Base-by-base conservation (phyloP, 805 yeast species). In the Candida railenensis region DNA sequence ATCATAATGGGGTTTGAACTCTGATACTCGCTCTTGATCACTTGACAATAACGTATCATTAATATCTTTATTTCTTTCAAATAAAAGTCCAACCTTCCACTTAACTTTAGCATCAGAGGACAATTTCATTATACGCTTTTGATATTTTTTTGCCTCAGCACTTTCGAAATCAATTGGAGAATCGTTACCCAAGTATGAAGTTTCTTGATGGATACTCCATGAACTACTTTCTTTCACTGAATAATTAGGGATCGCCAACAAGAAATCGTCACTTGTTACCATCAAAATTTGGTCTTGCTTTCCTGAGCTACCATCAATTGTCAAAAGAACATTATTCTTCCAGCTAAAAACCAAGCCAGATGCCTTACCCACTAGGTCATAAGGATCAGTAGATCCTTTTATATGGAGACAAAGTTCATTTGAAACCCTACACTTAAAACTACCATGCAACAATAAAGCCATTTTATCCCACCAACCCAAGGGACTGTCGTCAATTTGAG, bases 71-170 rank as follows among this genome's bases (percentile, higher is more conserved):
- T 85, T 85, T 48, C 86, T 67, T 60, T 89, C 96, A 65, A 89
- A 88, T 18, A 78, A 52, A 54, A 87, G 66, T 0, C 96, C 96
- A 41, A 85, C 66, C 32, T 74, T 78, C 97, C 96, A 90, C n/a
- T 68, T 61, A 4, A 90, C 94, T 34, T 72, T 68, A 22, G 90
- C 90, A 9, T 74, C 65, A 0, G 74, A 69, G 1, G 73, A 68
- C 22, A 90, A 69, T 52, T 79, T 81, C 77, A 87, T 76, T 0
- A 74, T 69, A 8, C 59, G 57, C 53, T 77, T 77, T 18, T 58
- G 65, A 33, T 67, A 62, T 44, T 67, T 69, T 37, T 54, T 61
- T 3, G 62, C 43, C 37, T 65, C 73, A 1, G 57, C 44, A 11
- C 25, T 22, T 28, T 64, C 69, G 18, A 54, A 49, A 38, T 58